phyloP scores from a whole-genome alignment of 1,139 yeast genomes.

The Yarrowia galli region DNA sequence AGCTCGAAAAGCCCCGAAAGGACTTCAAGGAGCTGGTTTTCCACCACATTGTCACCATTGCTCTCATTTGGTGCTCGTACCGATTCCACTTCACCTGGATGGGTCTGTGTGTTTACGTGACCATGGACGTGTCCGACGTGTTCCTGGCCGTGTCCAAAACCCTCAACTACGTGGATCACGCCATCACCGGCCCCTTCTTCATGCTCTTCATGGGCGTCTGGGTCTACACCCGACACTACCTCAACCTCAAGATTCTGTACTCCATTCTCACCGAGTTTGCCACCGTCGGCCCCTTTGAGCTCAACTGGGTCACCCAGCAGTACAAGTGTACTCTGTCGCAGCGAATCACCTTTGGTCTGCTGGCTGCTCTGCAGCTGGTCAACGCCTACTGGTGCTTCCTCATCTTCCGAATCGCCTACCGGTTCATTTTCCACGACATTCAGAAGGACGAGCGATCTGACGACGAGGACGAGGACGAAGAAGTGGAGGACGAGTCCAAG shows the following conservation, averaged over 20 bases:
- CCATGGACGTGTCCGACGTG: conserved; percentile 96
- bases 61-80: conserved; percentile 88
- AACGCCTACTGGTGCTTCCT: conserved; percentile 87
- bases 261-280: conserved; percentile 87
- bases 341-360: conserved; percentile 79
- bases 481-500: conserved; percentile 46
- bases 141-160: conserved; percentile 85
- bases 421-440: conserved; percentile 65
- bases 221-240: conserved; percentile 88
- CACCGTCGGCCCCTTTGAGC: conserved; percentile 79
- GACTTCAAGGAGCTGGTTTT: conserved; percentile 89
- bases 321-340: conserved; percentile 96
- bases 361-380: conserved; percentile 82
- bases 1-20: conserved; percentile 92
- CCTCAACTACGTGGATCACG: conserved; percentile 79
- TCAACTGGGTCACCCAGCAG: conserved; percentile 91
- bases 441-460: conserved; percentile 90
- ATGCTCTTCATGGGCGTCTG: conserved; percentile 72
- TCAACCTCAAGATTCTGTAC: conserved; percentile 81
- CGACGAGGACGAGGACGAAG: conserved; percentile 69
- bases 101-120: conserved; percentile 87
- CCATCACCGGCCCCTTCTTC: conserved; percentile 69
- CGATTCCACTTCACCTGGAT: conserved; percentile 96
- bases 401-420: conserved; percentile 76
- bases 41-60: conserved; percentile 91